phyloP scores from a whole-genome alignment of 345 rosid genomes.

The Salix koriyanagi region DNA sequence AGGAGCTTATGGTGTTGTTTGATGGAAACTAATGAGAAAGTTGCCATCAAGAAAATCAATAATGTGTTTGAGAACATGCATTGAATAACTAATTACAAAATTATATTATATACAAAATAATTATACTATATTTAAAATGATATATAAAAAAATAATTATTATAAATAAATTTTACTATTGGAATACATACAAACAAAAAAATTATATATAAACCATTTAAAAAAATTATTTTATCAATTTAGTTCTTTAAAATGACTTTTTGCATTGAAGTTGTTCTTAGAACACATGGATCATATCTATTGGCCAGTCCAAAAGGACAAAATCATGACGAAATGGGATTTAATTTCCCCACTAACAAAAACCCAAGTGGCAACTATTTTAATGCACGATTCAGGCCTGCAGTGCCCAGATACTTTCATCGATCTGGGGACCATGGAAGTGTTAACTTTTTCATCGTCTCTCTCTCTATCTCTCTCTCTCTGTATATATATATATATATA shows the following conservation, averaged over 20 bases:
- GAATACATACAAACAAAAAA: no score
- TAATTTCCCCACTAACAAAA: not conserved
- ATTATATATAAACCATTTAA: no score
- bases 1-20: slow-evolving; percentile 84
- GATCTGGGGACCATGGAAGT: not conserved
- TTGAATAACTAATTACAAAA: no score
- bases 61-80: slow-evolving; percentile 53
- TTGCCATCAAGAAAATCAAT: slow-evolving; percentile 74
- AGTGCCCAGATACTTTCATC: not conserved
- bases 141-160: no score
- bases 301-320: not conserved
- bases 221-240: no score
- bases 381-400: not conserved
- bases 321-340: not conserved
- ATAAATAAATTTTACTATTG: no score
- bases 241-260: no score
- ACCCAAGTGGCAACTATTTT: not conserved
- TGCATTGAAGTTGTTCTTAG: no score
- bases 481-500: not conserved
- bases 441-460: not conserved
- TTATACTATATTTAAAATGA: no score
- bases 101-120: no score
- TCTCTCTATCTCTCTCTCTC: no score
- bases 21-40: slow-evolving; percentile 81
- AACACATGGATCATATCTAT: not conserved